Evolutionary conservation across 768 basidiomycete species (phyloP), one percentile per base, ranked within the genome.

Genomic region (Calocera viscosa): DNA sequence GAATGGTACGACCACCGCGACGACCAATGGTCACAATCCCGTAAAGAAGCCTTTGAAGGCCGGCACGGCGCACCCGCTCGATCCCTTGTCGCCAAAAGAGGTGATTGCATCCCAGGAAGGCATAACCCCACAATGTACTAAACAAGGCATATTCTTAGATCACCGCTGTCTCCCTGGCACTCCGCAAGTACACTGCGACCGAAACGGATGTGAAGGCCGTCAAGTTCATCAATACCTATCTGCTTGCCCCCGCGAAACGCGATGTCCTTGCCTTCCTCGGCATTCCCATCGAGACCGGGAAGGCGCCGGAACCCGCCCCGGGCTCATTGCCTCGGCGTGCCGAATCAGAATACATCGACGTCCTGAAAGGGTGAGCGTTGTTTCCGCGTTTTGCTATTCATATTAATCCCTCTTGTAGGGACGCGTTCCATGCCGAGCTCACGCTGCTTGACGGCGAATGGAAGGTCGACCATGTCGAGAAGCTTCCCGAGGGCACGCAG

Each of bases 201-300:
- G 80, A 86, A 67, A 81, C 84, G 16, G 70, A 73, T 11, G 73
- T 83, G 72, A 88, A 86, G 70, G 88, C 87, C 0, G 77, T 90
- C 71, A 86, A 86, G 71, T 91, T 91, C 75, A 82, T 90, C 53
- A 84, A 84, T 1, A 83, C 82, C 67, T 79, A 77, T 68, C 81
- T 91, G 2, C 78, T 90, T 30, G 86, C 84, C 14, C 84, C 91
- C 1, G 86, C 87, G 0, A 91, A 93, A 79, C 83, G 80, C 68
- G 82, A 79, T 16, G 91, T 94, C 24, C 83, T 94, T 39, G 87
- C 90, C 1, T 81, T 81, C 68, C 83, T 94, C 49, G 87, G 88
- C 2, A 91, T 94, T 53, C 84, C 91, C 1, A 74, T 86, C 63
- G 73, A 76, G 0, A 83, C 86, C 2, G 89, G 88, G 16, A 79